Evolutionary conservation across 139 green algal genomes (phyloP).

Genomic region (Picochlorum costavermella): DNA sequence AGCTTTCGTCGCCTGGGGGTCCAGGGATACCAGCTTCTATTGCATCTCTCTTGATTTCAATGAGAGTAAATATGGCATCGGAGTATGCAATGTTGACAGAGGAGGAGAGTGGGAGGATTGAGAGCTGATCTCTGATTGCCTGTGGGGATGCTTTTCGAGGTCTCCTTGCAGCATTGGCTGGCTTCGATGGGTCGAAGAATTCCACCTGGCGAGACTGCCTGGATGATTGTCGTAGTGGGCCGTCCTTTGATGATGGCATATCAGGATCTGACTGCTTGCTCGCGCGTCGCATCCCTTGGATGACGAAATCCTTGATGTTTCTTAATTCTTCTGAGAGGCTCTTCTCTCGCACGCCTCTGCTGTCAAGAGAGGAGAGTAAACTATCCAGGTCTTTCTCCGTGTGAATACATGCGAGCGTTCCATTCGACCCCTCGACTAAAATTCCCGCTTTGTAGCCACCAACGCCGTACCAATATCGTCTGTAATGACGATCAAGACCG

Average conservation of each 20-base stretch:
- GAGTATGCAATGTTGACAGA: not conserved
- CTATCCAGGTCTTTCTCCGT: constrained; percentile 25
- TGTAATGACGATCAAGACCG: constrained; percentile 32
- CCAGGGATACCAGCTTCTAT: not conserved
- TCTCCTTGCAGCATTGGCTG: not conserved
- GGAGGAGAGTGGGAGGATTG: not conserved
- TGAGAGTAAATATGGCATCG: not conserved
- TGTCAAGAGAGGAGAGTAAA: constrained; percentile 35
- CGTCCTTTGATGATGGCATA: not conserved
- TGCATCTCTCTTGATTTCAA: not conserved
- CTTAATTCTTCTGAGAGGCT: constrained; percentile 21
- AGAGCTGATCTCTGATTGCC: not conserved
- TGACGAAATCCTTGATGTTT: not conserved
- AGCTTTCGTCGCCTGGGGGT: not conserved
- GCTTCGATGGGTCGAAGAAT: constrained; percentile 2
- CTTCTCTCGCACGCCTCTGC: constrained; percentile 31
- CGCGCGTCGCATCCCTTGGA: not conserved
- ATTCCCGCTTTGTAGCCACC: constrained; percentile 16
- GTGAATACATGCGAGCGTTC: constrained; percentile 14
- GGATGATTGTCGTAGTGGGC: not conserved
- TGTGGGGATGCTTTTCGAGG: not conserved
- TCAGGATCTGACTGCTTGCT: not conserved
- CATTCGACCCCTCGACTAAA: constrained; percentile 30
- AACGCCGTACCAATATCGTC: constrained; percentile 47
- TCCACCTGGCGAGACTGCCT: not conserved